Percentiles rank a stretch among this genome's conserved stretches.
phyloP scores from a whole-genome alignment of 2,329 filamentous ascomycete genomes.

The Penicillium sp. region DNA sequence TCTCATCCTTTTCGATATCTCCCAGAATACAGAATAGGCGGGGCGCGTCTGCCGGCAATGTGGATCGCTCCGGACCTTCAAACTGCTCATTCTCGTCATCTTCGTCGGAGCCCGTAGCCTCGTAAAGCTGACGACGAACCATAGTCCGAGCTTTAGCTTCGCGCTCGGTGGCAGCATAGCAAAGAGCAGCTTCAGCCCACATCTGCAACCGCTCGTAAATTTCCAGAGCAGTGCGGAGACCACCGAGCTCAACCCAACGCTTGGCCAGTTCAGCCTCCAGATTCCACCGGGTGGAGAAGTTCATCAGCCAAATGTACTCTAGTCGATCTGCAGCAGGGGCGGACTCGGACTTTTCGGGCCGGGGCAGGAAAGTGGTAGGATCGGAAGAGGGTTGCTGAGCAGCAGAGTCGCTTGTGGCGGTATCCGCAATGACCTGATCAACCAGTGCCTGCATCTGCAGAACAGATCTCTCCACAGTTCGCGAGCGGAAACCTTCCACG shows the following conservation, averaged over 20 bases:
- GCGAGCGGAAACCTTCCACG: constrained; percentile 83
- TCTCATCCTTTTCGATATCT: constrained; percentile 76
- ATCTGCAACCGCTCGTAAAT: constrained; percentile 93
- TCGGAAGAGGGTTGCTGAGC: constrained; percentile 45
- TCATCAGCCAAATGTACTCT: constrained; percentile 80
- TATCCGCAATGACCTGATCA: constrained; percentile 92
- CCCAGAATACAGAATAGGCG: constrained; percentile 91
- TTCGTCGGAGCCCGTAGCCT: constrained; percentile 55
- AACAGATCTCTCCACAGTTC: constrained; percentile 86
- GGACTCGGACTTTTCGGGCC: constrained; percentile 73
- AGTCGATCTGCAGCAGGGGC: constrained; percentile 74
- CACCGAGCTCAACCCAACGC: constrained; percentile 88
- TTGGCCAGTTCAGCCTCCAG: constrained; percentile 90
- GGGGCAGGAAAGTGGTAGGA: constrained; percentile 79
- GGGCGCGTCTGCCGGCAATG: constrained; percentile 78
- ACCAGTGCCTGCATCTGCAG: constrained; percentile 93
- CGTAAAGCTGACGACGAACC: constrained; percentile 77
- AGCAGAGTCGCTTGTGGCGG: constrained; percentile 53
- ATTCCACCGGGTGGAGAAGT: constrained; percentile 87
- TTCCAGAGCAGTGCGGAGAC: constrained; percentile 84
- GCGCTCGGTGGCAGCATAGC: constrained; percentile 75
- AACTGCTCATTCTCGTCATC: constrained; percentile 59
- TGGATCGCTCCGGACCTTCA: constrained; percentile 71
- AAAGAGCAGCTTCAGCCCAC: constrained; percentile 94
- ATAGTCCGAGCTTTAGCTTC: constrained; percentile 82